Conservation (phyloP, 768 basidiomycete species). For the Strobilomyces dryophilus region DNA sequence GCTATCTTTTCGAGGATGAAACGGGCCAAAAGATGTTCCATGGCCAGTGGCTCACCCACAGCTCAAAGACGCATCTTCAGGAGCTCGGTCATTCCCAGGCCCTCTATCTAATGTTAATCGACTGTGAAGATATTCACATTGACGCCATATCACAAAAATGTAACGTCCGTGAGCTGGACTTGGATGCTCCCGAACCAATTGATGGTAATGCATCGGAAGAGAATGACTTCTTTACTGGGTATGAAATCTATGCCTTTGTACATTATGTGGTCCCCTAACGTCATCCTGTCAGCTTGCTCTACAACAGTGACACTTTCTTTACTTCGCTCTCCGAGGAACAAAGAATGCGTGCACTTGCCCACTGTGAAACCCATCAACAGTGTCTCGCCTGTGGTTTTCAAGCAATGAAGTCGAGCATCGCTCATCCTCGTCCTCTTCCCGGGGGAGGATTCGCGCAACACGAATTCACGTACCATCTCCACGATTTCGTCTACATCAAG, state of each 20-base stretch:
- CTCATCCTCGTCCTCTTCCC: slow-evolving; percentile 25
- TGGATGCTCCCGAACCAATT: slow-evolving; percentile 42
- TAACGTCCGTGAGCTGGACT: slow-evolving; percentile 40
- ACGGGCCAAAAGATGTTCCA: slow-evolving; percentile 52
- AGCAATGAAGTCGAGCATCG: slow-evolving; percentile 21
- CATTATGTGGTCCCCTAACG: slow-evolving; percentile 1
- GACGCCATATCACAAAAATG: slow-evolving; percentile 58
- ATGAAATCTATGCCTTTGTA: slow-evolving; percentile 11
- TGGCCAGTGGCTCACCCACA: slow-evolving; percentile 68
- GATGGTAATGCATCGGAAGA: slow-evolving; percentile 38
- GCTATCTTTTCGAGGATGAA: slow-evolving; percentile 51
- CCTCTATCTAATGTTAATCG: slow-evolving; percentile 48
- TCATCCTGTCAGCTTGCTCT: slow-evolving; percentile 39
- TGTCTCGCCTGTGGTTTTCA: slow-evolving; percentile 51
- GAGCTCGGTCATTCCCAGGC: slow-evolving; percentile 62
- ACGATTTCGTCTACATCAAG: slow-evolving; percentile 61
- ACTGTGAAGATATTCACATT: slow-evolving; percentile 53
- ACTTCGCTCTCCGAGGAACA: slow-evolving; percentile 39
- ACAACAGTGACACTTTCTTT: slow-evolving; percentile 48
- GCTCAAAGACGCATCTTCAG: slow-evolving; percentile 58
- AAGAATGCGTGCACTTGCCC: slow-evolving; percentile 25
- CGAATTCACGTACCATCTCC: slow-evolving; percentile 48
- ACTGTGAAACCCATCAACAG: slow-evolving; percentile 30
- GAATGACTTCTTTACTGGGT: slow-evolving; percentile 59
- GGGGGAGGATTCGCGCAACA: slow-evolving; percentile 37